Base-by-base conservation (phyloP, 2,329 filamentous ascomycete genomes). In the Paraphoma sp. region DNA sequence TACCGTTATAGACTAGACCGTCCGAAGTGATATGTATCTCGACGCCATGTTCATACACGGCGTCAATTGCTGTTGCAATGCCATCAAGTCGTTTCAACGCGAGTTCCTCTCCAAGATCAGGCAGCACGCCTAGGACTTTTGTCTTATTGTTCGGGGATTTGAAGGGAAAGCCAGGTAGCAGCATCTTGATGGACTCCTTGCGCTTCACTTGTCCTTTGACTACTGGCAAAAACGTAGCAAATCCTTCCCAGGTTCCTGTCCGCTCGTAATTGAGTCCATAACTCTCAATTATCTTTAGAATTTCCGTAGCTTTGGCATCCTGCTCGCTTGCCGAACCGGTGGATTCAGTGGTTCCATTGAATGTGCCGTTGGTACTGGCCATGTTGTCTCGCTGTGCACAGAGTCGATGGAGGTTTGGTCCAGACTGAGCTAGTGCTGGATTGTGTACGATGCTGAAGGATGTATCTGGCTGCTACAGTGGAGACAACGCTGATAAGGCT, bases 101-200 rank as follows among this genome's bases (percentile, higher is more conserved):
- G 43, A 81, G 64, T 51, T 80, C 76, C 54, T 81, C 80, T 6
- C 74, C 79, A 8, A 79, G 62, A 48, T 82, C 80, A 1, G 79
- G 80, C 12, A 80, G 59, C 1, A 59, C 60, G n/a, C 78, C 84
- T 5, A 87, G 70, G 0, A 86, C 83, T 56, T 89, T 88, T 18
- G 80, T 76, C 1, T 68, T 67, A 0, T 76, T 78, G 59, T 87
- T 87, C 10, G 85, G 82, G 0, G 84, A 87, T 63, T 88, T 88
- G 78, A 86, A 87, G 0, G 86, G 85, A 45, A 88, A 88, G 0
- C 84, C 85, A 0, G 86, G 86, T 0, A 87, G 78, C 12, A 73
- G 59, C 54, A 75, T 62, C 18, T 53, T 63, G 31, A 73, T 53
- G 3, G 70, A 59, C 42, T 69, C 59, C 6, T 53, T 51, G 9